Evolutionary conservation across 164 flowering plant species (phyloP).

Genomic region (Nymphaea colorata): DNA sequence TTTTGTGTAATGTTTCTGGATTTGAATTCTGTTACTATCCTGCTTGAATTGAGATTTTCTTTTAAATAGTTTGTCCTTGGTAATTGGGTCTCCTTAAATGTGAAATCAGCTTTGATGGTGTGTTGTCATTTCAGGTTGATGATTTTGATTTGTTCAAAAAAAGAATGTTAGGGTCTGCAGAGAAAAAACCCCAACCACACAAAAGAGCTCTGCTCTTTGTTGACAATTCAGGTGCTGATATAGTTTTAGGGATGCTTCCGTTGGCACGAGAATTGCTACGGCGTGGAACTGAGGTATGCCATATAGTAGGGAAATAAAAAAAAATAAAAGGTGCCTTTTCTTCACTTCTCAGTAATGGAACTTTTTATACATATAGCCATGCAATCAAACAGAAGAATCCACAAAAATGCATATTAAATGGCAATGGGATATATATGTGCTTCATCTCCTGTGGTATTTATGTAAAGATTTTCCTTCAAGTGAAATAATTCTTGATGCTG

Average conservation of each 20-base stretch:
- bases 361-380: no score
- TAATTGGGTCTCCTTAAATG: no score
- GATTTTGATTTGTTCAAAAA: constrained; percentile 76
- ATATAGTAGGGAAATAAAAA: no score
- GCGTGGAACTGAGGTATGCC: constrained; percentile 25
- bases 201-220: constrained; percentile 35
- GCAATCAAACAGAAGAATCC: no score
- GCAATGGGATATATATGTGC: no score
- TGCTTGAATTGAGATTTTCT: background rate
- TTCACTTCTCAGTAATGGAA: no score
- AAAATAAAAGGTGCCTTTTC: no score
- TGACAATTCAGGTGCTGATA: constrained; percentile 91
- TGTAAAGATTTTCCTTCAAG: no score
- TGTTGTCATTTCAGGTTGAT: constrained; percentile 56
- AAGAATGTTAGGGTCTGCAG: constrained; percentile 80
- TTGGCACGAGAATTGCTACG: constrained; percentile 87
- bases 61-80: background rate
- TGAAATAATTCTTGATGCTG: no score
- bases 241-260: constrained; percentile 93
- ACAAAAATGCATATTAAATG: no score
- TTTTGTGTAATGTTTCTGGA: background rate
- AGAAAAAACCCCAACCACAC: constrained; percentile 42
- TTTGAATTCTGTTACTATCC: background rate
- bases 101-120: background rate
- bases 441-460: no score